phyloP scores from a whole-genome alignment of 768 basidiomycete species.

The Myochromella boudieri region DNA sequence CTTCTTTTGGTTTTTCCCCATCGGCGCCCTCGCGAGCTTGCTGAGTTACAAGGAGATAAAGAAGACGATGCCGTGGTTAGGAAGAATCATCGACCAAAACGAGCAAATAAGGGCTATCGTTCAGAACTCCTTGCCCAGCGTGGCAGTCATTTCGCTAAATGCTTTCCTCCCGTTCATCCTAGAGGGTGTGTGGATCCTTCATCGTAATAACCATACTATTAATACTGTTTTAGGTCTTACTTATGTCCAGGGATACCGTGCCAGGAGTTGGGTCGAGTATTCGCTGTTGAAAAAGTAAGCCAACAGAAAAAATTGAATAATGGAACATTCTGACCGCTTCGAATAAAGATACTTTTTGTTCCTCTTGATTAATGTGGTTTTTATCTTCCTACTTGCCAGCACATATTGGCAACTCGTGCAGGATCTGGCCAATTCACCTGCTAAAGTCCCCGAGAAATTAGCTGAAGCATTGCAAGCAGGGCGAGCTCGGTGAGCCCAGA shows the following conservation, averaged over 20 bases:
- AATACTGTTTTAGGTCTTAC: constrained; percentile 52
- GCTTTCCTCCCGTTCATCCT: constrained; percentile 85
- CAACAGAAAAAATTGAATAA: too few relatives aligned
- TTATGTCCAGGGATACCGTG: constrained; percentile 87
- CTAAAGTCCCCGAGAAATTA: constrained; percentile 91
- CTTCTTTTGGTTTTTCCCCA: constrained; percentile 92
- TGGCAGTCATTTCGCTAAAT: constrained; percentile 90
- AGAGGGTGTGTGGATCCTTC: constrained; percentile 56
- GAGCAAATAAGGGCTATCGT: constrained; percentile 82
- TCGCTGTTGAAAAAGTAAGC: constrained; percentile 87
- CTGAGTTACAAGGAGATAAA: constrained; percentile 94
- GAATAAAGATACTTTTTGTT: constrained; percentile 93
- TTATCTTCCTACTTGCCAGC: constrained; percentile 89
- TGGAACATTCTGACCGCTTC: neutral
- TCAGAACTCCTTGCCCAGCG: constrained; percentile 90
- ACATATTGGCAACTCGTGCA: constrained; percentile 91
- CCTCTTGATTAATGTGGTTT: constrained; percentile 88
- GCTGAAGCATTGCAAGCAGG: constrained; percentile 81
- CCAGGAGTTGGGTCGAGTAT: constrained; percentile 92
- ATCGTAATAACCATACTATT: neutral
- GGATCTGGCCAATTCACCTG: constrained; percentile 91
- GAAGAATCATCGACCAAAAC: constrained; percentile 78
- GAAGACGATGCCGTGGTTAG: constrained; percentile 86
- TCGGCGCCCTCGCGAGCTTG: constrained; percentile 81
- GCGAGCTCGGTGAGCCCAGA: constrained; percentile 55